Percentiles rank a stretch among this genome's conserved stretches.
phyloP scores from a whole-genome alignment of 176 grass and related monocot genomes.

The Zea mays region DNA sequence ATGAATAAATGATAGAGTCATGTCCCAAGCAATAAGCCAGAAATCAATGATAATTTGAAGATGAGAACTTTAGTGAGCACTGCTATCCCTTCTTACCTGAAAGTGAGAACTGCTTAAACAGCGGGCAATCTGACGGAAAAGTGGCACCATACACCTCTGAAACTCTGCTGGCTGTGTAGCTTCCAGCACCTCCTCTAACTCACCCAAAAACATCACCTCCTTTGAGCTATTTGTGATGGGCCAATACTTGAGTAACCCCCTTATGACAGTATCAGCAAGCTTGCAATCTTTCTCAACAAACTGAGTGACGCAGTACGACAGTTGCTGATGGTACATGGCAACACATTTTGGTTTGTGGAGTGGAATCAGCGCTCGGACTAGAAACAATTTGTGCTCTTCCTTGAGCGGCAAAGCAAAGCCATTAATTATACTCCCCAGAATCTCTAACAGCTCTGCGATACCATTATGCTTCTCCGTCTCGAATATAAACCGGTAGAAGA shows the following conservation, averaged over 20 bases:
- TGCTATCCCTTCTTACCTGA: conserved; percentile 54
- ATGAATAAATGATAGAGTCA: background rate
- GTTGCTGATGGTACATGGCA: conserved; percentile 72
- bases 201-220: conserved; percentile 81
- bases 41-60: conserved; percentile 21
- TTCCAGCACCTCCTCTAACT: conserved; percentile 72
- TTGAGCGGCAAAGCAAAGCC: conserved; percentile 77
- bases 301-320: conserved; percentile 70
- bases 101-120: conserved; percentile 74
- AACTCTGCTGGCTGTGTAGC: conserved; percentile 69
- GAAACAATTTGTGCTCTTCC: conserved; percentile 76
- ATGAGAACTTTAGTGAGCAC: background rate
- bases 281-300: conserved; percentile 82
- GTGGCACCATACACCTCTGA: conserved; percentile 67
- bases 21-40: background rate
- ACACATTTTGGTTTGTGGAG: conserved; percentile 81
- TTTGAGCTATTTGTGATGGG: conserved; percentile 78
- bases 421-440: conserved; percentile 79
- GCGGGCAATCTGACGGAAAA: conserved; percentile 62
- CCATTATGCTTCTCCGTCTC: conserved; percentile 79
- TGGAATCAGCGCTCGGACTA: conserved; percentile 64
- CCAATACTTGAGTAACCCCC: conserved; percentile 77
- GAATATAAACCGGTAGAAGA: conserved; percentile 77
- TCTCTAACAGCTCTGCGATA: conserved; percentile 65
- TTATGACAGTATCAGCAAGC: conserved; percentile 77